A percentile compares a stretch with the other conserved stretches of the same genome.
Evolutionary conservation across 495 filamentous ascomycete genomes (phyloP).

Genomic region (Ascodesmis nigricans): DNA sequence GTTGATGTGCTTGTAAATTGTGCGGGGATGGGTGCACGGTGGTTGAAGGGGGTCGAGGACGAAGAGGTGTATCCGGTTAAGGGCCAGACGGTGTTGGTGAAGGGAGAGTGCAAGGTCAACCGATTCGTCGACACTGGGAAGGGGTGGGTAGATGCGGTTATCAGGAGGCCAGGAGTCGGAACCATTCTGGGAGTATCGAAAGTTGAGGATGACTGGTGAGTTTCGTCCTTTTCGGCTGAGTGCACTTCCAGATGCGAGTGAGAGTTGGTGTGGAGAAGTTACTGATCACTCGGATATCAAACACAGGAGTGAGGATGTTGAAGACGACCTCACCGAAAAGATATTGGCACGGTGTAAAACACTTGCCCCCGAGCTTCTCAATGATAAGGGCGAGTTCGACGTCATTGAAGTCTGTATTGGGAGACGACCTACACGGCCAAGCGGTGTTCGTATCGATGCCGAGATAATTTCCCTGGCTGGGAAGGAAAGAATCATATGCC

Average conservation of each 20-base stretch:
- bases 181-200: slow-evolving; percentile 19
- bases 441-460: slow-evolving; percentile 16
- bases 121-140: slow-evolving; percentile 9
- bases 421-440: slow-evolving; percentile 11
- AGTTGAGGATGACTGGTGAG: slow-evolving; percentile 16
- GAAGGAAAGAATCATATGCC: slow-evolving; percentile 13
- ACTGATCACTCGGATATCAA: neutral
- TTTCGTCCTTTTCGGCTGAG: neutral
- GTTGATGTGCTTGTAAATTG: slow-evolving; percentile 17
- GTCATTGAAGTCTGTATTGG: slow-evolving; percentile 15
- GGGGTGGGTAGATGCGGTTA: slow-evolving; percentile 16
- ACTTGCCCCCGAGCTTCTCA: slow-evolving; percentile 18
- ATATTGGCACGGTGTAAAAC: slow-evolving; percentile 14
- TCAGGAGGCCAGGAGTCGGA: slow-evolving; percentile 13
- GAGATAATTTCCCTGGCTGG: slow-evolving; percentile 8
- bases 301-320: slow-evolving; percentile 11
- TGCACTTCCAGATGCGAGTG: no score
- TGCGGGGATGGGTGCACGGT: slow-evolving; percentile 14
- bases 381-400: slow-evolving; percentile 18
- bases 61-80: slow-evolving; percentile 14
- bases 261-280: no score
- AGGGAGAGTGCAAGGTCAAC: slow-evolving; percentile 8
- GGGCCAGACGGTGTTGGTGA: slow-evolving; percentile 19
- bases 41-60: slow-evolving; percentile 8
- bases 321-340: slow-evolving; percentile 7